phyloP scores from a whole-genome alignment of 805 yeast species.

The Candida gorgasii region DNA sequence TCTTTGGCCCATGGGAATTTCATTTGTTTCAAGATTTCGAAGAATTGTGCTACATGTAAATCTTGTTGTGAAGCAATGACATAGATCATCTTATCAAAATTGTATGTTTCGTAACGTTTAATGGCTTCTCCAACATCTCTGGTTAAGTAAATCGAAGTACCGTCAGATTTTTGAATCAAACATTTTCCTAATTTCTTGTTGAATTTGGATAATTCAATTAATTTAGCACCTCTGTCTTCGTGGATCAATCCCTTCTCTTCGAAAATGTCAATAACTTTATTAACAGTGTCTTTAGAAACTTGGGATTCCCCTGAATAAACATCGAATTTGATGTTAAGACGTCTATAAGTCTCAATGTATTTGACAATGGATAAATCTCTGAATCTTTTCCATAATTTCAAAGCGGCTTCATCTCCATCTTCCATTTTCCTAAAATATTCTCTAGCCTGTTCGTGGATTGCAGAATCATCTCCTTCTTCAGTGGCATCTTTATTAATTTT shows the following conservation, averaged over 20 bases:
- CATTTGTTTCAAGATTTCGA: constrained; percentile 88
- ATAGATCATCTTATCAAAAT: constrained; percentile 94
- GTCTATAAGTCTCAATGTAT: constrained; percentile 84
- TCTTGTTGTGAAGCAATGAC: constrained; percentile 97
- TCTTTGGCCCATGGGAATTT: constrained; percentile 84
- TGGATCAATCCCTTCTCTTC: constrained; percentile 68
- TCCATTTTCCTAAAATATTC: constrained; percentile 89
- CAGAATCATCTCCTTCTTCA: constrained; percentile 55
- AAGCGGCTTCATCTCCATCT: constrained; percentile 82
- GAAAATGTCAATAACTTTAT: constrained; percentile 60
- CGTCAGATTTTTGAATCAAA: constrained; percentile 90
- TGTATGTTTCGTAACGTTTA: constrained; percentile 78
- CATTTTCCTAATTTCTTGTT: constrained; percentile 93
- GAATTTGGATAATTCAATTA: constrained; percentile 80
- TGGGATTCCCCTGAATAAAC: constrained; percentile 95
- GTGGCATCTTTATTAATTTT: constrained; percentile 75
- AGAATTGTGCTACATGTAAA: constrained; percentile 89
- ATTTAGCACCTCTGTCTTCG: constrained; percentile 87
- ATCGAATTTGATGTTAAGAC: constrained; percentile 87
- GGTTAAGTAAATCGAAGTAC: constrained; percentile 90
- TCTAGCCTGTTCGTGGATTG: constrained; percentile 81
- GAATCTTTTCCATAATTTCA: constrained; percentile 79
- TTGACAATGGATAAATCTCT: constrained; percentile 87
- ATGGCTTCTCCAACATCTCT: constrained; percentile 97
- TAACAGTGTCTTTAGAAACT: constrained; percentile 74